These are phyloP conservation scores for Huiozyma sinensis DNA, from an alignment of 805 yeast species.

Conservation along the genomic window DNA sequence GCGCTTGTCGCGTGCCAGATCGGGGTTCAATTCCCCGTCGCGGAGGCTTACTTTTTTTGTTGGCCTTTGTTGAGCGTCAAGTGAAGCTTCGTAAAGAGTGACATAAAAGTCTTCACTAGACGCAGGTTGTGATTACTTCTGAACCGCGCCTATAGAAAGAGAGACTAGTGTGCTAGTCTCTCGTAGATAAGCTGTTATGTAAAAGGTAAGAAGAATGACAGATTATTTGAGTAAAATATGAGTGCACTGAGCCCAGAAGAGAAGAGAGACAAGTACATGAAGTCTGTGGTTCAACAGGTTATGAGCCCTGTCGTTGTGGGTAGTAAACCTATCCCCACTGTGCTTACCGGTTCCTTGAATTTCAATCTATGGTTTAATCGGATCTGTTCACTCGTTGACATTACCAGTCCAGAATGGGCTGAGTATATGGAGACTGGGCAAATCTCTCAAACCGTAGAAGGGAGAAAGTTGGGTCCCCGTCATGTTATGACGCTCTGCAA, in stretches of 20 bases:
- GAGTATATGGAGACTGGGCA: background rate
- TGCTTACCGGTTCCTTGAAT: background rate
- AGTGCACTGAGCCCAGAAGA: too few relatives aligned
- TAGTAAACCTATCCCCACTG: background rate
- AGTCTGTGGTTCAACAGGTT: background rate
- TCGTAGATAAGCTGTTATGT: too few relatives aligned
- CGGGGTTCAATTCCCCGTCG: background rate
- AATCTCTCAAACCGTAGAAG: background rate
- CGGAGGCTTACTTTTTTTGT: background rate
- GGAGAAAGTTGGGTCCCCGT: background rate
- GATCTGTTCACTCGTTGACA: background rate
- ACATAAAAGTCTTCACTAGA: too few relatives aligned
- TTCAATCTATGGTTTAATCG: background rate
- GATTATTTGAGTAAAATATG: background rate
- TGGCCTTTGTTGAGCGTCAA: background rate
- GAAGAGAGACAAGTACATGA: too few relatives aligned
- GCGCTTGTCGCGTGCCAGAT: background rate
- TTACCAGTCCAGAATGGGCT: background rate
- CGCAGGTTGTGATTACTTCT: too few relatives aligned
- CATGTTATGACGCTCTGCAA: background rate
- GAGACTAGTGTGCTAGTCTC: too few relatives aligned
- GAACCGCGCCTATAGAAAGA: background rate
- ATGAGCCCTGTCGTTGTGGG: background rate
- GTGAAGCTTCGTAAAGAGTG: too few relatives aligned
- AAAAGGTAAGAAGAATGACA: background rate